phyloP scores from a whole-genome alignment of 768 basidiomycete species.

The Panaeolus papilionaceus region DNA sequence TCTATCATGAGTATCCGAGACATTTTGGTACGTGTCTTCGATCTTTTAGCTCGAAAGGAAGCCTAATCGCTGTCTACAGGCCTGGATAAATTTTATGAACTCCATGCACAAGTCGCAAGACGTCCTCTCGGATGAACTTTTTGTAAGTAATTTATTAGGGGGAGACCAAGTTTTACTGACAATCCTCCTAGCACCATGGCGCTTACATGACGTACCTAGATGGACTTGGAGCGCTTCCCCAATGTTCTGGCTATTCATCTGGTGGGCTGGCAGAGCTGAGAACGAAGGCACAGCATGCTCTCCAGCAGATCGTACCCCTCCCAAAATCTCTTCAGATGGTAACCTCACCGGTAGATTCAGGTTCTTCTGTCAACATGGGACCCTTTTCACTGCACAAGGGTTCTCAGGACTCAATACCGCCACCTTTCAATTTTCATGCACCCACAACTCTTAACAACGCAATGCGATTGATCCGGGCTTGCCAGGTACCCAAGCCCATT shows the following conservation, averaged over 20 bases:
- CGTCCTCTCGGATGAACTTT: slow-evolving; percentile 58
- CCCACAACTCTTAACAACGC: slow-evolving; percentile 91
- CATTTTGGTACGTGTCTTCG: slow-evolving; percentile 66
- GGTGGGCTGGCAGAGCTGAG: slow-evolving; percentile 68
- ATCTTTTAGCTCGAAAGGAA: slow-evolving; percentile 1
- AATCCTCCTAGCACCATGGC: slow-evolving; percentile 77
- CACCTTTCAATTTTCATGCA: slow-evolving; percentile 80
- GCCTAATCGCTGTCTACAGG: slow-evolving; percentile 49
- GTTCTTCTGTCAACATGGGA: slow-evolving; percentile 63
- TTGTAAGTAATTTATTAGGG: slow-evolving; percentile 53
- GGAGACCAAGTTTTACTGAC: slow-evolving; percentile 12
- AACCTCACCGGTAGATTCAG: slow-evolving; percentile 39
- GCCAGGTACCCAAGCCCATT: slow-evolving; percentile 90
- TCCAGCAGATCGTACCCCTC: slow-evolving; percentile 64
- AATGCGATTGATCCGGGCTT: slow-evolving; percentile 87
- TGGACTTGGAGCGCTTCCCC: slow-evolving; percentile 82
- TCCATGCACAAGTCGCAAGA: slow-evolving; percentile 44
- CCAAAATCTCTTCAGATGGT: slow-evolving; percentile 33
- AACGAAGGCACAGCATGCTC: slow-evolving; percentile 56
- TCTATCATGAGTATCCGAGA: slow-evolving; percentile 84
- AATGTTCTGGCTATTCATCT: slow-evolving; percentile 66
- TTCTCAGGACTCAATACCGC: slow-evolving; percentile 36
- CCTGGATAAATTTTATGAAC: slow-evolving; percentile 93
- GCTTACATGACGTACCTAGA: slow-evolving; percentile 94
- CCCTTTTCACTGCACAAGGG: slow-evolving; percentile 77